Evolutionary conservation across 129 eudicot genomes (phyloP).

Genomic region (Helianthus tuberosus): DNA sequence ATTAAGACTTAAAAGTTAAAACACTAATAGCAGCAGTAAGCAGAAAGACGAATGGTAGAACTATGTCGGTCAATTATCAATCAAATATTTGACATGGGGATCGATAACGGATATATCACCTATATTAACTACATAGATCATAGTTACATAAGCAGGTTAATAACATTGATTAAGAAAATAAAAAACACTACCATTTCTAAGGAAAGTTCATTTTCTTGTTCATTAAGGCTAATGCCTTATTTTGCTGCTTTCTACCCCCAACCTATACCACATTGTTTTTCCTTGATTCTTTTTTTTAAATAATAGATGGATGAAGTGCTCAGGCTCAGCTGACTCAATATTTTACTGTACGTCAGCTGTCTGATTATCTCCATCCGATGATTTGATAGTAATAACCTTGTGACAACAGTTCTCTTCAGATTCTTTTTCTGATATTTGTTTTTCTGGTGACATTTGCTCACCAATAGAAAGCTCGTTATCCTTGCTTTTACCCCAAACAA

Average conservation of each 20-base stretch:
- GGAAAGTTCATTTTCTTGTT: conserved; percentile 21
- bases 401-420: conserved; percentile 30
- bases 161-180: conserved; percentile 18
- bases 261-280: conserved; percentile 24
- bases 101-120: too few species aligned
- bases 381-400: conserved; percentile 43
- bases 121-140: too few species aligned
- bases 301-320: conserved; percentile 21
- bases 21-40: too few species aligned
- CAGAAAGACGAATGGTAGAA: too few species aligned
- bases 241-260: conserved; percentile 22
- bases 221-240: conserved; percentile 28
- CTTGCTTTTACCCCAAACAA: conserved; percentile 94
- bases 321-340: conserved; percentile 12
- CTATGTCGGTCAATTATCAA: too few species aligned
- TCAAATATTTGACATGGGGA: too few species aligned
- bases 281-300: conserved; percentile 8
- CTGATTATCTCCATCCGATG: conserved; percentile 33
- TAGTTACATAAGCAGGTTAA: conserved; percentile 20
- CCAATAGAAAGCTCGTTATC: conserved; percentile 50
- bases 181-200: conserved; percentile 29
- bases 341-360: conserved; percentile 23
- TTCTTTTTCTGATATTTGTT: conserved; percentile 24
- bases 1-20: too few species aligned
- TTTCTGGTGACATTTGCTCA: conserved; percentile 41